Base-by-base conservation (phyloP, 345 rosid species). In the Nasturtium officinale region DNA sequence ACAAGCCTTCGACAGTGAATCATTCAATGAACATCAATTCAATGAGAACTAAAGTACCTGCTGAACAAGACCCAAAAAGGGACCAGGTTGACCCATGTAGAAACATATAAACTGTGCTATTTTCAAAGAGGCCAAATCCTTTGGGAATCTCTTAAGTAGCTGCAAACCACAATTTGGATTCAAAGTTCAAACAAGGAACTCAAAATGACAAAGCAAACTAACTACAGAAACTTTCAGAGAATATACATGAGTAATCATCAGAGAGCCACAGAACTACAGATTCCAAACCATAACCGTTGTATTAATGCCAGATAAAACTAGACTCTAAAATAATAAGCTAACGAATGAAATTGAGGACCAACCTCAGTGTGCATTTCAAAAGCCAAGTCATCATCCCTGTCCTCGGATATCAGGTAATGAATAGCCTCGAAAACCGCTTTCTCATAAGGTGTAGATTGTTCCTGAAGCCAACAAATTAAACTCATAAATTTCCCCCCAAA, bases 71-170 rank as follows among this genome's bases (percentile, higher is more conserved):
- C 37, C 72, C 30, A 91, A 78, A 73, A 87, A 85, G 46, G 83
- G 82, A 67, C 78, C 87, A 38, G 91, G 83, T 48, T 80, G 84
- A 60, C 87, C 97, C 92, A 85, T 86, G 83, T 88, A 89, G 83
- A 91, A 91, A 72, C 96, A 80, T 32, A 88, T 69, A 16, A 82
- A 1, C 62, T 94, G 96, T 35, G 84, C 93, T 78, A 97, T 88
- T 82, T 91, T 88, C 68, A 91, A 76, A 63, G 97, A 83, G 47
- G 54, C 78, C 77, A 89, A 73, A 79, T 94, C 97, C 72, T 76
- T 85, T 2, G 97, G 98, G 79, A 83, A 94, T 25, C 79, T 82
- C 72, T 74, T 70, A 50, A 91, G 78, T 12, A 86, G 85, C 96
- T 94, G 90, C 79, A 86, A 64, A 68, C 58, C 67, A 71, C 17